These are phyloP conservation scores for Dittrichia graveolens DNA, from an alignment of 129 eudicot genomes.

Conservation along the genomic window DNA sequence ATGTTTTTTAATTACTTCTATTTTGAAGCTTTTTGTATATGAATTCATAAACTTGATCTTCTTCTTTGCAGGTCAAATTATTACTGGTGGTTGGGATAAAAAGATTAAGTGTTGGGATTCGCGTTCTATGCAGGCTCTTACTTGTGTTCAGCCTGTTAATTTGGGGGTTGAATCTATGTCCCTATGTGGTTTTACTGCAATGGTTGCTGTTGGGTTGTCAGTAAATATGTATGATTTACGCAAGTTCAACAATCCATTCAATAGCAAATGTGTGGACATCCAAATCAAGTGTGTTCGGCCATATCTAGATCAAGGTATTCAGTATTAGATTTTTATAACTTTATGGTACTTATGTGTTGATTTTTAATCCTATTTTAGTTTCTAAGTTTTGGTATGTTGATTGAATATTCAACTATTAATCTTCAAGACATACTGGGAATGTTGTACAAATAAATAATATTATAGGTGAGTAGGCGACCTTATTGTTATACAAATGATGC, in stretches of 20 bases:
- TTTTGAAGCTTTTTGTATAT: conserved; percentile 4
- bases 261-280: conserved; percentile 49
- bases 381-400: conserved; percentile 8
- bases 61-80: conserved; percentile 59
- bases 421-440: conserved; percentile 12
- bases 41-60: neutral
- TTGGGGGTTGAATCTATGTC: conserved; percentile 74
- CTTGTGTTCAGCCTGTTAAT: conserved; percentile 38
- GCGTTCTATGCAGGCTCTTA: conserved; percentile 46
- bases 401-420: neutral
- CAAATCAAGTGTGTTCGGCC: conserved; percentile 78
- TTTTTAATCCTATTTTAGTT: neutral
- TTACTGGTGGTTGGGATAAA: conserved; percentile 82
- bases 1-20: neutral
- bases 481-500: neutral
- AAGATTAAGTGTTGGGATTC: conserved; percentile 79
- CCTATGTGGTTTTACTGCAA: conserved; percentile 50
- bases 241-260: conserved; percentile 39
- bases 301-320: conserved; percentile 42
- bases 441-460: neutral
- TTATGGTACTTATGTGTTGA: conserved; percentile 10
- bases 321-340: conserved; percentile 7
- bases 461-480: neutral
- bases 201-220: conserved; percentile 72
- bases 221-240: conserved; percentile 76